Conservation (phyloP, 1,284 basidiomycete species). For the Phaffia rhodozyma region DNA sequence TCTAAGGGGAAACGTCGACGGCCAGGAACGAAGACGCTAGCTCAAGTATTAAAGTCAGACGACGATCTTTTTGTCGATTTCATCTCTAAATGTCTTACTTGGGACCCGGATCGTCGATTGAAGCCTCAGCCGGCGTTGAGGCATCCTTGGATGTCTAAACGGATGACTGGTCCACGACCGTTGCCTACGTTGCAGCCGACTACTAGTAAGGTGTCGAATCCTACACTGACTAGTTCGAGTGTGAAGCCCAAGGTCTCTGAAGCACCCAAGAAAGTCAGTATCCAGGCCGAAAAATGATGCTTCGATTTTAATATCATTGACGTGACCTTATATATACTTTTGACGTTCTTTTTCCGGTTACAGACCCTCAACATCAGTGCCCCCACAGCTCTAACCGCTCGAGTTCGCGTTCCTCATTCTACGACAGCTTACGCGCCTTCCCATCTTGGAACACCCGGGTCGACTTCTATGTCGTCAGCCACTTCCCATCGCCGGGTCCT, state of each 20-base stretch:
- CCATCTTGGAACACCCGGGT: not conserved
- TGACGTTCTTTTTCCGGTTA: too few species aligned
- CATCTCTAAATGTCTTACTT: constrained; percentile 86
- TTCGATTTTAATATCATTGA: not conserved
- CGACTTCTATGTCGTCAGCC: constrained; percentile 1
- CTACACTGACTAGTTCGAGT: not conserved
- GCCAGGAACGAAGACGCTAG: constrained; percentile 78
- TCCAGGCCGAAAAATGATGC: not conserved
- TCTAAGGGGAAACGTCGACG: constrained; percentile 87
- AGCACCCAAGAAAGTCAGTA: constrained; percentile 12
- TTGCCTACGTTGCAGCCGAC: not conserved
- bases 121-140: constrained; percentile 87
- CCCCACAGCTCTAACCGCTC: constrained; percentile 11
- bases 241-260: constrained; percentile 2
- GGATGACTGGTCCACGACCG: not conserved
- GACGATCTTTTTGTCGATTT: constrained; percentile 49
- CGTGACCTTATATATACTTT: not conserved
- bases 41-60: constrained; percentile 77
- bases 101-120: constrained; percentile 93
- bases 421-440: not conserved
- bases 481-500: constrained; percentile 2
- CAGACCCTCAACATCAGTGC: constrained; percentile 8
- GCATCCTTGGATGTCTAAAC: constrained; percentile 60
- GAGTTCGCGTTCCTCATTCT: not conserved
- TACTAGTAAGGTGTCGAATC: constrained; percentile 3